Evolutionary conservation across 257 asterid genomes (phyloP).

Genomic region (Penstemon newberryi): DNA sequence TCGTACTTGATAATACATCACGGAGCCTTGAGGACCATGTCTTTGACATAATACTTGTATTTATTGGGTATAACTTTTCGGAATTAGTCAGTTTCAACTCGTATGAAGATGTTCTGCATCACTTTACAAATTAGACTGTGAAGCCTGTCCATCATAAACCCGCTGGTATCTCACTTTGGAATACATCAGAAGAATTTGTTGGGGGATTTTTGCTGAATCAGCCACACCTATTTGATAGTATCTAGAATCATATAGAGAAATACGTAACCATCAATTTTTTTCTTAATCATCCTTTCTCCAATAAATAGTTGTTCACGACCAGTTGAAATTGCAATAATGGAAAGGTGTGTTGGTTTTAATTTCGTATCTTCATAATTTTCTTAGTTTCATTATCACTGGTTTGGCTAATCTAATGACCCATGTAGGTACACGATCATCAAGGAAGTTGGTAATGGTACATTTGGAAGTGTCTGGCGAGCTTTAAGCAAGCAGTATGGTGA

Average conservation of each 20-base stretch:
- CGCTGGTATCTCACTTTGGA: constrained; percentile 36
- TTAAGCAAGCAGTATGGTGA: constrained; percentile 88
- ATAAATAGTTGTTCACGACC: constrained; percentile 36
- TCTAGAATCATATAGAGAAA: constrained; percentile 25
- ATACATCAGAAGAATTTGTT: constrained; percentile 37
- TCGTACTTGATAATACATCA: constrained; percentile 7
- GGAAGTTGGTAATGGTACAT: constrained; percentile 97
- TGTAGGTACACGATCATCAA: constrained; percentile 81
- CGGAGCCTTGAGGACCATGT: constrained; percentile 39
- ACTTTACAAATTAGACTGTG: constrained; percentile 50
- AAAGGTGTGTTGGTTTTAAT: constrained; percentile 51
- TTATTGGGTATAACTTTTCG: constrained; percentile 31
- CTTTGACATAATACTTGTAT: constrained; percentile 31
- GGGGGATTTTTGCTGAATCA: constrained; percentile 54
- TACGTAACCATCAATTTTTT: constrained; percentile 21
- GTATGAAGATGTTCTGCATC: constrained; percentile 41
- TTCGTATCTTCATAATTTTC: constrained; percentile 3
- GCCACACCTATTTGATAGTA: constrained; percentile 41
- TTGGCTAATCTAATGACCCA: background rate
- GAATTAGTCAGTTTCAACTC: constrained; percentile 30
- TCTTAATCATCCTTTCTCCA: constrained; percentile 15
- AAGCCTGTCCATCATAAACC: constrained; percentile 42
- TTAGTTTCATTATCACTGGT: background rate
- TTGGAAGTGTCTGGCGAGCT: constrained; percentile 97
- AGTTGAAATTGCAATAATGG: constrained; percentile 57